Evolutionary conservation across 345 rosid genomes (phyloP), one percentile per base, ranked within the genome.

Genomic region (Rhodomyrtus tomentosa): DNA sequence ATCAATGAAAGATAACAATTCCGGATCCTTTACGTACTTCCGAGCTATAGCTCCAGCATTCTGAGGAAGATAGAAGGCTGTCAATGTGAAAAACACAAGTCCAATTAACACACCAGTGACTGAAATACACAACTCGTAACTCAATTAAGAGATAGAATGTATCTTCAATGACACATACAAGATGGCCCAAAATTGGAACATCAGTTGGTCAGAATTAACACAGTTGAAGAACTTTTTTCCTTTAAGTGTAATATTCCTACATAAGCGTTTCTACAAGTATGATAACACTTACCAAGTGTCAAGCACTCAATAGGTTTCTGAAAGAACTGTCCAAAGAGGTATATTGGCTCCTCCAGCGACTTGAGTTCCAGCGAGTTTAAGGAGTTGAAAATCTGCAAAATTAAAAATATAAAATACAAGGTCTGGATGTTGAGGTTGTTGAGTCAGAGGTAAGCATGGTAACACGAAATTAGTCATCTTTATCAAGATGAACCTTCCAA

Each of bases 261-360:
- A 20, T 68, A 36, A 68, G 36, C 24, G 45, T 68, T 18, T 32
- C 76, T 32, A 68, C 48, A 82, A 24, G 45, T 32, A 59, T 53
- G 32, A 83, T 27, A 88, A 86, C n/a, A 62, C 42, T 87, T 89
- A 95, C 98, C 98, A 1, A 95, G 97, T 55, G 98, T 96, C 89
- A 97, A 91, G 88, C 98, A 95, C 85, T 93, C 96, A 51, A 93
- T 90, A 49, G 98, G 98, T 83, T 95, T 94, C 92, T 91, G 94
- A 90, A 95, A 97, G 90, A 97, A 95, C 86, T 97, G 99, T 81
- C 98, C 98, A 72, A 95, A 94, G 83, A 95, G 95, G 90, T 94
- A 97, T 87, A 97, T 85, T 85, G 99, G 98, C 89, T 97, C 98
- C 91, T 97, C 98, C 7, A 97, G 94, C 10, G 99, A 96, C 93